Conservation (phyloP, 108 stramenopile species). For the Skeletonema costatum region DNA sequence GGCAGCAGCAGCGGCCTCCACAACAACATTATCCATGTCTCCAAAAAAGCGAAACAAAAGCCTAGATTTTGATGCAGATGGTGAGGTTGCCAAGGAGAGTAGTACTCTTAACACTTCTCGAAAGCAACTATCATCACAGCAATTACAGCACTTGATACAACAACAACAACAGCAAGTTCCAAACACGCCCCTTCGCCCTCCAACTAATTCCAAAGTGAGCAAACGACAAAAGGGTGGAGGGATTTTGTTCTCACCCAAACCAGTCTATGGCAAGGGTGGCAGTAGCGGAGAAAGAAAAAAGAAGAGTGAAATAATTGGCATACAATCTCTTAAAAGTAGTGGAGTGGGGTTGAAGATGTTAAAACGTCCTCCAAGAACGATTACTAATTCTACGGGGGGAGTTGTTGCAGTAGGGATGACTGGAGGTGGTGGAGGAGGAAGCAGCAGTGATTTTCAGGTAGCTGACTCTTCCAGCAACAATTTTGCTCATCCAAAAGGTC, state of each 20-base stretch:
- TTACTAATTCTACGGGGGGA: neutral
- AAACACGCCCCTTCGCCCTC: neutral
- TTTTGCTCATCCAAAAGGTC: neutral
- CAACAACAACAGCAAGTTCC: neutral
- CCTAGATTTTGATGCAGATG: neutral
- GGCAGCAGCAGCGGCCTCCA: neutral
- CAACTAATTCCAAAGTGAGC: neutral
- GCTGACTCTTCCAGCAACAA: neutral
- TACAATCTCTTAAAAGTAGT: too few relatives aligned
- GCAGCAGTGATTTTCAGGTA: neutral
- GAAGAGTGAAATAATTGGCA: neutral
- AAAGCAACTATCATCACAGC: neutral
- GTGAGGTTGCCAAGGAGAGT: neutral
- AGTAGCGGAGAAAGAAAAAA: neutral
- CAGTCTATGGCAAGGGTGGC: neutral
- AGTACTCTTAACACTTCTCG: neutral
- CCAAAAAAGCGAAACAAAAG: neutral
- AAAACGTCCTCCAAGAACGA: neutral
- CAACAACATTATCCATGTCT: neutral
- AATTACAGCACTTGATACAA: neutral
- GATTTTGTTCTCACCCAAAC: neutral
- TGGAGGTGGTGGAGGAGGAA: neutral
- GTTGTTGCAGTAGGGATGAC: neutral
- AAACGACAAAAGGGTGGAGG: constrained; percentile 6
- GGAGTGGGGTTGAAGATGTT: neutral